phyloP scores from a whole-genome alignment of 192 early-diverging fungal genomes.

The Coemansia sp. region DNA sequence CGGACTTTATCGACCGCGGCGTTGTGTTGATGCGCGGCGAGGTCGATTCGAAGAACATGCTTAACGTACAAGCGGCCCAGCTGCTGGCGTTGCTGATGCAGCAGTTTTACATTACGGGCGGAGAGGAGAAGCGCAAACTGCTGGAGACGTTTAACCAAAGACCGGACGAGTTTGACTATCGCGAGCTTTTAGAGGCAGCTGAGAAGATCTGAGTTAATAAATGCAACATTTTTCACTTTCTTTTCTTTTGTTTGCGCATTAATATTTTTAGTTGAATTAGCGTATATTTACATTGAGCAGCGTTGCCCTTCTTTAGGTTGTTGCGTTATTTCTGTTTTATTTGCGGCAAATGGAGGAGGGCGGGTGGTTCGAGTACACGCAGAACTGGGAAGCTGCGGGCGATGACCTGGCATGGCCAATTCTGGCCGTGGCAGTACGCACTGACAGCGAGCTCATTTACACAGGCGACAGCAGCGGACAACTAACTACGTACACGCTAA shows the following conservation, averaged over 20 bases:
- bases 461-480: conserved; percentile 79
- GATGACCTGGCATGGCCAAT: conserved; percentile 28
- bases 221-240: no score
- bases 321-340: background rate
- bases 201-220: conserved; percentile 33
- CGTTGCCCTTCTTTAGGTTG: no score
- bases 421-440: conserved; percentile 52
- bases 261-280: conserved; percentile 6
- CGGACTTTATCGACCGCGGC: conserved; percentile 78
- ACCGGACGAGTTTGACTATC: conserved; percentile 74
- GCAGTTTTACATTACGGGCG: conserved; percentile 83
- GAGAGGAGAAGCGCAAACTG: conserved; percentile 58
- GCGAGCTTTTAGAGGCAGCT: conserved; percentile 56
- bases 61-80: conserved; percentile 70
- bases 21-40: conserved; percentile 92
- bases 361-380: conserved; percentile 41
- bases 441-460: conserved; percentile 81
- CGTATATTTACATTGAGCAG: background rate
- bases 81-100: conserved; percentile 77
- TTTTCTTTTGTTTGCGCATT: conserved; percentile 3
- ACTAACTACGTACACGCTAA: conserved; percentile 61
- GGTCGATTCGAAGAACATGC: conserved; percentile 52
- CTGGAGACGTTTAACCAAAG: conserved; percentile 76
- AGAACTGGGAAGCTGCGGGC: conserved; percentile 21
- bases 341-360: conserved; percentile 7